A percentile compares a stretch with the other conserved stretches of the same genome.
These are phyloP conservation scores for Podila clonocystis DNA, from an alignment of 192 early-diverging fungal species.

Conservation along the genomic window DNA sequence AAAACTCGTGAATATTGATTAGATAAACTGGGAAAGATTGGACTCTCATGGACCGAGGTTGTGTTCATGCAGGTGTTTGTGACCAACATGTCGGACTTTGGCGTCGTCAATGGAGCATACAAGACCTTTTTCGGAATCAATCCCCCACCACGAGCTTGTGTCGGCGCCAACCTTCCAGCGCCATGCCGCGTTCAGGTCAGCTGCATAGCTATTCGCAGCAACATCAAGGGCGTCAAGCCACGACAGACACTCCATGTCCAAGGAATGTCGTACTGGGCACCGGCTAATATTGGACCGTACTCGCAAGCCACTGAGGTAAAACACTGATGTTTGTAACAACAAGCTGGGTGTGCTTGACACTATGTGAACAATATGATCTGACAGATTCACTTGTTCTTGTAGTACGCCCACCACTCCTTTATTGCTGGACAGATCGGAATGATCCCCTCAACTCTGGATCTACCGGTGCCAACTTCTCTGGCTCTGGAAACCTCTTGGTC, in stretches of 20 bases:
- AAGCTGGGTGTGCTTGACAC: too few relatives aligned
- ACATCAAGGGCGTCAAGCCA: constrained; percentile 5
- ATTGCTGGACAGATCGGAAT: constrained; percentile 86
- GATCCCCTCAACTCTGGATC: constrained; percentile 67
- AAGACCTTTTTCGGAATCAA: constrained; percentile 75
- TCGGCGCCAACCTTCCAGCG: constrained; percentile 57
- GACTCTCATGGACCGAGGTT: constrained; percentile 64
- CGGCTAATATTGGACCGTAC: constrained; percentile 90
- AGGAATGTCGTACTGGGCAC: constrained; percentile 89
- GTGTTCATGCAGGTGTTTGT: constrained; percentile 76
- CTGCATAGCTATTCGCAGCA: constrained; percentile 57
- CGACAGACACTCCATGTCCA: constrained; percentile 82
- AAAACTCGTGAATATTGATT: background rate
- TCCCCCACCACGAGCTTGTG: constrained; percentile 78
- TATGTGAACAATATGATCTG: too few relatives aligned
- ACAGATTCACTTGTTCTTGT: background rate
- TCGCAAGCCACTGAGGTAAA: constrained; percentile 74
- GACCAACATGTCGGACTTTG: constrained; percentile 73
- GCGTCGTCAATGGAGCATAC: constrained; percentile 70
- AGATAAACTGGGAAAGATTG: constrained; percentile 54
- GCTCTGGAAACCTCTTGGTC: constrained; percentile 61
- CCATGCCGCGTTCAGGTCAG: constrained; percentile 71
- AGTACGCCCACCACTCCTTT: constrained; percentile 69
- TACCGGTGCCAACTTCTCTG: constrained; percentile 59
- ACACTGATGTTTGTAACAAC: too few relatives aligned